Evolutionary conservation across 305 asterid species (phyloP).

Genomic region (Andrographis paniculata): DNA sequence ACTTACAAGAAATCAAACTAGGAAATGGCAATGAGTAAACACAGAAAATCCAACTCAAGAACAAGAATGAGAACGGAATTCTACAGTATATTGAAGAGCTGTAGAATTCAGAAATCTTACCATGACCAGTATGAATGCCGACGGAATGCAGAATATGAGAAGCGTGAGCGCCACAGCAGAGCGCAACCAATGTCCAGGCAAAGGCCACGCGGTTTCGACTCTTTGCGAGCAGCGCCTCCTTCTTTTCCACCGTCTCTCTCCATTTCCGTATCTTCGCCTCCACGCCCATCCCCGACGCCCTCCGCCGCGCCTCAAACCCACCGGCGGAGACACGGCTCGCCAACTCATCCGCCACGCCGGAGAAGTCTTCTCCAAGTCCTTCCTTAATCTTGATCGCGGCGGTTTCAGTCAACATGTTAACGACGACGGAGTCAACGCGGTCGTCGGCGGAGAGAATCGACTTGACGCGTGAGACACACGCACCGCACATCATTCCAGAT

Average conservation of each 20-base stretch:
- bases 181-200: conserved; percentile 93
- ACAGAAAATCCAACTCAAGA: too few relatives aligned
- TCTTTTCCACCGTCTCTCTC: conserved; percentile 78
- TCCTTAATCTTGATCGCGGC: conserved; percentile 82
- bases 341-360: conserved; percentile 46
- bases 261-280: conserved; percentile 85
- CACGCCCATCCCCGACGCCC: conserved; percentile 72
- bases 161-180: conserved; percentile 89
- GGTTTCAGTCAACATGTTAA: conserved; percentile 86
- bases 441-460: conserved; percentile 66
- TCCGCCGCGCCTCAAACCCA: conserved; percentile 76
- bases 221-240: conserved; percentile 67
- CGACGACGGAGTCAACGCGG: conserved; percentile 83
- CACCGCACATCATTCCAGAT: conserved; percentile 98
- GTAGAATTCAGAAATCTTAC: too few relatives aligned
- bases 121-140: conserved; percentile 83
- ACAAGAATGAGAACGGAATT: too few relatives aligned
- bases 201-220: conserved; percentile 73
- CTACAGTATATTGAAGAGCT: too few relatives aligned
- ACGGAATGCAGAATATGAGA: conserved; percentile 81
- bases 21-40: background rate
- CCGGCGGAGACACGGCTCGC: conserved; percentile 62
- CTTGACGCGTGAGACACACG: conserved; percentile 85
- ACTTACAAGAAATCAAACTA: background rate
- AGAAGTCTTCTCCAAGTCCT: conserved; percentile 20